Evolutionary conservation across 306 rosid genomes (phyloP).

Genomic region (Medicago truncatula): DNA sequence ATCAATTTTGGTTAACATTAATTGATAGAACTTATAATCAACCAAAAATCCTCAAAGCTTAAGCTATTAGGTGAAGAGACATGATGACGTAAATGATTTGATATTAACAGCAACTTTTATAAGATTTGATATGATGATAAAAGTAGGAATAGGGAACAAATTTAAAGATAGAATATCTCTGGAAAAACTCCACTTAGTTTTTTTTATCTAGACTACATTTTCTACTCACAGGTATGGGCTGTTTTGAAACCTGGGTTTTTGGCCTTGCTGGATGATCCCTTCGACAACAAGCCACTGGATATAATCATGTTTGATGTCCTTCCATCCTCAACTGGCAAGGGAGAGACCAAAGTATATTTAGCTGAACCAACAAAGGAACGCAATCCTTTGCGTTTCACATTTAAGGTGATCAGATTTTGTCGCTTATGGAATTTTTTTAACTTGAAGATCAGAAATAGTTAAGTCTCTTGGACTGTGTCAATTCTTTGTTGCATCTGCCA

Average conservation of each 20-base stretch:
- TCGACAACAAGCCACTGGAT: slow-evolving; percentile 75
- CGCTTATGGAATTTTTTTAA: neutral
- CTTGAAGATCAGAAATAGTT: slow-evolving; percentile 24
- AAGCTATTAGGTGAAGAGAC: slow-evolving; percentile 13
- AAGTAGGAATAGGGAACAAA: slow-evolving; percentile 22
- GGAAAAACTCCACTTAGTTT: slow-evolving; percentile 13
- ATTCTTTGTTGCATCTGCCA: slow-evolving; percentile 14
- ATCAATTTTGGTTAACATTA: slow-evolving; percentile 23
- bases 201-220: slow-evolving; percentile 30
- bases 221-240: slow-evolving; percentile 86
- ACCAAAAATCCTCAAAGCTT: neutral
- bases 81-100: neutral
- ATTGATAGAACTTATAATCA: slow-evolving; percentile 11
- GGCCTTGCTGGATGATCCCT: slow-evolving; percentile 92
- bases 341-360: slow-evolving; percentile 61
- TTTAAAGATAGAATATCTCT: slow-evolving; percentile 15
- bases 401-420: slow-evolving; percentile 60
- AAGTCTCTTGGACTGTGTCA: slow-evolving; percentile 5
- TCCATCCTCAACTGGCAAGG: slow-evolving; percentile 76
- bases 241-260: slow-evolving; percentile 95
- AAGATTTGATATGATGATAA: slow-evolving; percentile 2
- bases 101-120: neutral
- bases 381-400: slow-evolving; percentile 83
- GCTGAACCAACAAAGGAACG: slow-evolving; percentile 81
- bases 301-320: slow-evolving; percentile 88